Evolutionary conservation across 2,329 filamentous ascomycete species (phyloP).

Genomic region (Botrytis tulipae): DNA sequence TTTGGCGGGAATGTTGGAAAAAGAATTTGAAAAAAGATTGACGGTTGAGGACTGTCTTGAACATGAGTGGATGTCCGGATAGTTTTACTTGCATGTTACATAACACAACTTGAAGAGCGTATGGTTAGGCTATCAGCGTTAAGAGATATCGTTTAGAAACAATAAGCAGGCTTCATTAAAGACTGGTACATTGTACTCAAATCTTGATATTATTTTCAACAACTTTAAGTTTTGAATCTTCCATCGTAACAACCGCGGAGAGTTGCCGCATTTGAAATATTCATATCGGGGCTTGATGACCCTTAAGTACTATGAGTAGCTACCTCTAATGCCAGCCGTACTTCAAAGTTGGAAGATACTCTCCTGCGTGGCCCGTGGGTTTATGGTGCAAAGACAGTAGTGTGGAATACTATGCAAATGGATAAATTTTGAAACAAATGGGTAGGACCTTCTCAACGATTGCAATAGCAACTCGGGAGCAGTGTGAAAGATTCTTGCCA

Average conservation of each 20-base stretch:
- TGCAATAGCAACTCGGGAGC: background rate
- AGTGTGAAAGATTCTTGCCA: background rate
- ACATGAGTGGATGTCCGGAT: background rate
- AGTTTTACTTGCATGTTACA: background rate
- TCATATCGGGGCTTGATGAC: too few relatives aligned
- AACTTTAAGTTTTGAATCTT: background rate
- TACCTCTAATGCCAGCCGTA: background rate
- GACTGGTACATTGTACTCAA: background rate
- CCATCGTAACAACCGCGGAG: background rate
- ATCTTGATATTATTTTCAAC: background rate
- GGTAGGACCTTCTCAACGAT: background rate
- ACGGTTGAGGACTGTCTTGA: background rate
- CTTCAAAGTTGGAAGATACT: background rate
- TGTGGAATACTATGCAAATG: background rate
- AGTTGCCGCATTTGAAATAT: background rate
- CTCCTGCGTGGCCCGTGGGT: background rate
- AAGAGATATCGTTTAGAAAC: background rate
- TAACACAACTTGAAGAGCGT: background rate
- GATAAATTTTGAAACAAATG: background rate
- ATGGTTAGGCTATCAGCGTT: background rate
- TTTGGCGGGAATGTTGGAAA: background rate
- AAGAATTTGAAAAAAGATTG: background rate
- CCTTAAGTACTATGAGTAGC: background rate
- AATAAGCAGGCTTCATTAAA: background rate
- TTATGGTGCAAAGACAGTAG: background rate